Evolutionary conservation across 1,284 basidiomycete genomes (phyloP), one percentile per base, ranked within the genome.

Genomic region (Xerocomus amazonicus): DNA sequence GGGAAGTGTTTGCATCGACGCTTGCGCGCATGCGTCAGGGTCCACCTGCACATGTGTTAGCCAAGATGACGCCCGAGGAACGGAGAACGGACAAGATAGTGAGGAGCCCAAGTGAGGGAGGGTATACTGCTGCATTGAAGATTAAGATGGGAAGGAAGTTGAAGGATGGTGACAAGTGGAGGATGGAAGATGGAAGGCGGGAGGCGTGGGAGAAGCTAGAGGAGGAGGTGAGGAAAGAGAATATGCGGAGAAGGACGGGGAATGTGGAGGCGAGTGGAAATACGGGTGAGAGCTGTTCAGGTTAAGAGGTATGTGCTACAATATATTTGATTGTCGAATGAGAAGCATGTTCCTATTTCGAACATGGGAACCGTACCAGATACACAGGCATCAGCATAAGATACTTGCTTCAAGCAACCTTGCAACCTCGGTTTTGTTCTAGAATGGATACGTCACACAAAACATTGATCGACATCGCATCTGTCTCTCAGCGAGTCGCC

Each of bases 41-140:
- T 0, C 82, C 83, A 0, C 87, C 89, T 0, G 77, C 84, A 0
- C 79, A 81, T 56, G 55, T 86, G 4, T 69, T 81, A 6, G 64
- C 61, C 19, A 70, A 60, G 51, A 81, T 89, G 80, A 71, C 75
- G 0, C 66, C 71, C 3, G 59, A 74, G 55, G 63, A 77, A 55
- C 73, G 69, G 45, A 63, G 58, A 45, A 61, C 74, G 67, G 81
- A 85, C 54, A 69, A 65, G 55, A 67, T 81, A 9, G 69, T 73
- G 45, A 70, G 82, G 45, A 71, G 72, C 36, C 71, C 77, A 1
- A 76, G 80, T 50, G 80, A 84, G 61, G 82, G 78, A 0, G 86
- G 87, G 13, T 87, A 84, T 60, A 74, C 81, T 1, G 84, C 68
- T 3, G 47, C 31, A 14, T 57, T 67, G 19, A 66, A 66, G 55